phyloP scores from a whole-genome alignment of 2,329 filamentous ascomycete species.

The Colletotrichum brevisporum region DNA sequence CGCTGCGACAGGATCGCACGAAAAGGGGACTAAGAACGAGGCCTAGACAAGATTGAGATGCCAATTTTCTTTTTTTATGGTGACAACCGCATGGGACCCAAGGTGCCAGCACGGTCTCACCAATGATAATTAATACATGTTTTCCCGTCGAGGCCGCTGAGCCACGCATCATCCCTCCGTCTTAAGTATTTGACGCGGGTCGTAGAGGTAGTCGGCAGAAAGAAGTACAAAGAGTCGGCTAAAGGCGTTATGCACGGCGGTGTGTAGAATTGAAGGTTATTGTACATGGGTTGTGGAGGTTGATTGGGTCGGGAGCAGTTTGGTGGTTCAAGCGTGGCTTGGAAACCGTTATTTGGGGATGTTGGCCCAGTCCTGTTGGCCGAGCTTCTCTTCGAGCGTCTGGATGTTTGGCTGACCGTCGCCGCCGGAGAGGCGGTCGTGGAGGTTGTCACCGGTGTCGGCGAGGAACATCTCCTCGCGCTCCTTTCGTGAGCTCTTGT shows the following conservation, averaged over 20 bases:
- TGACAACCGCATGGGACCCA: background rate
- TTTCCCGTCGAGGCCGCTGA: background rate
- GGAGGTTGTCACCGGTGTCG: slow-evolving; percentile 7
- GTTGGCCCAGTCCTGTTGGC: background rate
- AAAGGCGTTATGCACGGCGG: background rate
- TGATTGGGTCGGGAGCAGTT: background rate
- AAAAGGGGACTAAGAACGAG: background rate
- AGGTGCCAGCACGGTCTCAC: background rate
- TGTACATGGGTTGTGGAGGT: slow-evolving; percentile 14
- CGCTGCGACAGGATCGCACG: background rate
- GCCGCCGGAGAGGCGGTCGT: background rate
- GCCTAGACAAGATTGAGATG: background rate
- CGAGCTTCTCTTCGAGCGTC: slow-evolving; percentile 2
- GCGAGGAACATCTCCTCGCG: slow-evolving; percentile 5
- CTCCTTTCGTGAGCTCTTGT: slow-evolving; percentile 5
- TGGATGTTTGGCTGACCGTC: background rate
- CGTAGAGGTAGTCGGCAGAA: background rate
- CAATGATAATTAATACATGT: background rate
- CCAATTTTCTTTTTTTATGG: background rate
- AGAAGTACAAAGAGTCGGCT: background rate
- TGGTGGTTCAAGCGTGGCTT: too few species aligned
- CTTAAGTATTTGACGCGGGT: background rate
- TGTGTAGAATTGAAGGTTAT: background rate
- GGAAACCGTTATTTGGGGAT: background rate
- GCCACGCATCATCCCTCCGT: background rate